These are phyloP conservation scores for Clathrospora elynae DNA, from an alignment of 2,329 filamentous ascomycete species.

Conservation along the genomic window DNA sequence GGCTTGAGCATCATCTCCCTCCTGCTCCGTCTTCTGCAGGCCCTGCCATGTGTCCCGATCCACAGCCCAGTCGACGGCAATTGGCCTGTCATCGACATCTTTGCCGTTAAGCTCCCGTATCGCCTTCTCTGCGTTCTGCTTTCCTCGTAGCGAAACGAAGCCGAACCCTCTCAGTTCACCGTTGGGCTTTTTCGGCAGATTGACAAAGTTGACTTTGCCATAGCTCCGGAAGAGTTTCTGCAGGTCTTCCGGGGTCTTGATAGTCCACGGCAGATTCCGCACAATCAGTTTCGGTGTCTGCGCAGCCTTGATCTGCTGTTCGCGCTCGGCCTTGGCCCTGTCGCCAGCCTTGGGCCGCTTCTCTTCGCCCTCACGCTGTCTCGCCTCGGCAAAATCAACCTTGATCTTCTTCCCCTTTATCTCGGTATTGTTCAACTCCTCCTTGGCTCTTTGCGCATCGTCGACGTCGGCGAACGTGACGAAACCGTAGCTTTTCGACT, in stretches of 20 bases:
- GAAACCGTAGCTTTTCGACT: slow-evolving; percentile 91
- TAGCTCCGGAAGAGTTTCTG: slow-evolving; percentile 80
- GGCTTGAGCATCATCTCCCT: slow-evolving; percentile 51
- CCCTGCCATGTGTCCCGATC: slow-evolving; percentile 86
- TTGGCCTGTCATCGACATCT: slow-evolving; percentile 79
- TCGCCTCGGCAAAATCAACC: slow-evolving; percentile 84
- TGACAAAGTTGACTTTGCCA: slow-evolving; percentile 87
- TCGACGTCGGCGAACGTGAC: slow-evolving; percentile 95
- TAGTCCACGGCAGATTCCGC: slow-evolving; percentile 93
- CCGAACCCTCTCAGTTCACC: slow-evolving; percentile 81
- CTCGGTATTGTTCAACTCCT: slow-evolving; percentile 77
- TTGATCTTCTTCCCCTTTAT: slow-evolving; percentile 82
- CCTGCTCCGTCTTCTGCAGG: slow-evolving; percentile 51
- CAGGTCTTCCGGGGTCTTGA: slow-evolving; percentile 84
- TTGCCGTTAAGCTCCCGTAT: slow-evolving; percentile 86
- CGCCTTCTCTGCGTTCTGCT: slow-evolving; percentile 89
- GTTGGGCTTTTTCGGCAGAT: slow-evolving; percentile 76
- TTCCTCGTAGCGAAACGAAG: slow-evolving; percentile 85
- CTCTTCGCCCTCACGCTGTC: slow-evolving; percentile 66
- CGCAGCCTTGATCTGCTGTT: slow-evolving; percentile 65
- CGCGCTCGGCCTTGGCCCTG: slow-evolving; percentile 68
- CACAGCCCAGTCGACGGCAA: slow-evolving; percentile 97
- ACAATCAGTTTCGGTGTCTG: slow-evolving; percentile 85
- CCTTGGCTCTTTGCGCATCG: slow-evolving; percentile 80
- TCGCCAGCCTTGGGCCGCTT: slow-evolving; percentile 51